Evolutionary conservation across 208 protist species (phyloP).

Genomic region (Trypanosoma boissoni): DNA sequence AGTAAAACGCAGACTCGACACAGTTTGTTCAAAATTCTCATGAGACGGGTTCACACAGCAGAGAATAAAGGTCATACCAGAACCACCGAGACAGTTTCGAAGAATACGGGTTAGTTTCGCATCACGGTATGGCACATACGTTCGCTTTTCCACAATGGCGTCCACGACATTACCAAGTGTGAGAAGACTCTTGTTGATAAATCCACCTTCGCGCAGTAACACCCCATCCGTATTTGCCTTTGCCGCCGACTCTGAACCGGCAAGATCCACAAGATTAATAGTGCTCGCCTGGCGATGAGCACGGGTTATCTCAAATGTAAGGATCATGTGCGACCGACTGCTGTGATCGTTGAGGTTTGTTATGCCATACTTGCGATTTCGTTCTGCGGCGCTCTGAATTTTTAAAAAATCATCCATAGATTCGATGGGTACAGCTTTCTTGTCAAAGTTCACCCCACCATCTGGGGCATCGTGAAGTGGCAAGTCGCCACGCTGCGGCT

Average conservation of each 20-base stretch:
- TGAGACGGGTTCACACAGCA: constrained; percentile 86
- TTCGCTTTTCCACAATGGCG: constrained; percentile 48
- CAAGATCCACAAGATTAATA: constrained; percentile 84
- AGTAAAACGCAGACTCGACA: constrained; percentile 80
- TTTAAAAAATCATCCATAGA: constrained; percentile 62
- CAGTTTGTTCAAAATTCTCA: constrained; percentile 88
- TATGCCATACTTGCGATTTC: constrained; percentile 81
- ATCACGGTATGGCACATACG: constrained; percentile 73
- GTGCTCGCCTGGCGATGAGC: constrained; percentile 50
- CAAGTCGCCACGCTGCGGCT: constrained; percentile 31
- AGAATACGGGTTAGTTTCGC: constrained; percentile 84
- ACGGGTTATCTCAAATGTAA: constrained; percentile 74
- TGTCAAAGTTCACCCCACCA: constrained; percentile 28
- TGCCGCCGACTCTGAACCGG: constrained; percentile 74
- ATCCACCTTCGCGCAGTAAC: constrained; percentile 45
- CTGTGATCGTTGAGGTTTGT: constrained; percentile 89
- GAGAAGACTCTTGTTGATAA: constrained; percentile 87
- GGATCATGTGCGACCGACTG: constrained; percentile 86
- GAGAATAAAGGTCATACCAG: constrained; percentile 88
- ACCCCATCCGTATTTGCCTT: constrained; percentile 77
- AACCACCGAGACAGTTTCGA: constrained; percentile 72
- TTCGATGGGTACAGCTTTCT: constrained; percentile 55
- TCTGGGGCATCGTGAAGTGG: constrained; percentile 31
- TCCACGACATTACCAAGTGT: constrained; percentile 83
- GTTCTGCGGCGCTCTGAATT: constrained; percentile 57